A percentile compares a stretch with the other conserved stretches of the same genome.
Evolutionary conservation across 345 rosid species (phyloP).

Genomic region (Melastoma malabathricum): DNA sequence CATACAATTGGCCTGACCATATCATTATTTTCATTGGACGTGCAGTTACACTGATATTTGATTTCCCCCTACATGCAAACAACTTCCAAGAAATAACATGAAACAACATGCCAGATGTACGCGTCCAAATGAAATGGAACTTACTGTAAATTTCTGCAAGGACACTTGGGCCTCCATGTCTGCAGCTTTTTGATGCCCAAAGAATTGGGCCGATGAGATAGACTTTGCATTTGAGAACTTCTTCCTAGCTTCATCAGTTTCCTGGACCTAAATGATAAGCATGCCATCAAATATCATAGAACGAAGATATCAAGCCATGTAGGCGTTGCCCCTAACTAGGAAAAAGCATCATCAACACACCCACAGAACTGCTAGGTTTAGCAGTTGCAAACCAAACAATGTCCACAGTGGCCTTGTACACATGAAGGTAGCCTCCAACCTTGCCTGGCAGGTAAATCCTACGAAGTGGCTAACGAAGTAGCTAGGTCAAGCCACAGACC

Average conservation of each 20-base stretch:
- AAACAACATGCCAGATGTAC: no score
- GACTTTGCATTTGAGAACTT: constrained; percentile 94
- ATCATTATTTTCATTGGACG: not conserved
- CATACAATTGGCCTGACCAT: not conserved
- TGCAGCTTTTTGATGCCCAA: constrained; percentile 51
- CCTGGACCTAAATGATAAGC: constrained; percentile 45
- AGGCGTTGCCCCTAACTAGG: no score
- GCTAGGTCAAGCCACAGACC: no score
- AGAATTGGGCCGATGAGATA: constrained; percentile 90
- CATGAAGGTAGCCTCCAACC: no score
- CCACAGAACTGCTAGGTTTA: not conserved
- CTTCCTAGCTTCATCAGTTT: constrained; percentile 92
- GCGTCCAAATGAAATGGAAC: constrained; percentile 10
- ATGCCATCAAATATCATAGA: constrained; percentile 1
- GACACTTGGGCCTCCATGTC: constrained; percentile 66
- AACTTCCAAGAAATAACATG: no score
- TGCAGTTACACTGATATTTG: no score
- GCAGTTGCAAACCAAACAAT: no score
- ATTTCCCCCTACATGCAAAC: no score
- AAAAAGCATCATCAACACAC: not conserved
- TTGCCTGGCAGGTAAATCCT: no score
- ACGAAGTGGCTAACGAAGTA: no score
- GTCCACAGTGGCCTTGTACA: no score
- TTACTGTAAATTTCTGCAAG: constrained; percentile 81
- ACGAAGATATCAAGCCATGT: no score